Conservation (phyloP, 441 rosid genomes). For the Bocquillonia castaneifolia region DNA sequence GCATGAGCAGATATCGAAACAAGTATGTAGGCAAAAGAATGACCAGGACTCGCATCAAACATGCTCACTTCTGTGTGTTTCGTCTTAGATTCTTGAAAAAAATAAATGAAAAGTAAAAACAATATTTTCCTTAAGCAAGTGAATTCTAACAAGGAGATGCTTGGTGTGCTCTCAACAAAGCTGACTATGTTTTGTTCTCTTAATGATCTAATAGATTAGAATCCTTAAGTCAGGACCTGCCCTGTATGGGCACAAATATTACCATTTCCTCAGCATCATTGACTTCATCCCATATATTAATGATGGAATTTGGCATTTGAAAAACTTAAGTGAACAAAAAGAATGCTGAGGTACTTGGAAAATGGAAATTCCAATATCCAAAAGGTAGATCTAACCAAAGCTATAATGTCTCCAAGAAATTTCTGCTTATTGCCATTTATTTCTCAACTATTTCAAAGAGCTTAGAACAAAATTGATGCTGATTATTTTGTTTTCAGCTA, state of each 20-base stretch:
- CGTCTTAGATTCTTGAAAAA: background rate
- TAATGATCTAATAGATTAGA: too few species aligned
- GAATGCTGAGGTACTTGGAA: background rate
- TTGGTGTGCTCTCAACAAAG: background rate
- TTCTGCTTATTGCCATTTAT: background rate
- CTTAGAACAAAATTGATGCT: background rate
- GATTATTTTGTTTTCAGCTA: background rate
- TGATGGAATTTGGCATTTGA: background rate
- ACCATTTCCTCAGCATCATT: background rate
- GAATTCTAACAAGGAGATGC: background rate
- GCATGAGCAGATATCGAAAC: background rate
- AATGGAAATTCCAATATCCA: background rate
- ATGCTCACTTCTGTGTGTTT: background rate
- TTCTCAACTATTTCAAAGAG: background rate
- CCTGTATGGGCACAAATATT: too few species aligned
- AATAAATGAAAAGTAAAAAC: background rate
- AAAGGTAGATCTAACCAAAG: background rate
- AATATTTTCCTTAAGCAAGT: background rate
- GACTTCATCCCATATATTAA: background rate
- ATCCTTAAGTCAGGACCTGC: too few species aligned
- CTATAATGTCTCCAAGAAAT: background rate
- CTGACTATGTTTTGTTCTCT: too few species aligned
- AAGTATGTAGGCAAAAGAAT: background rate
- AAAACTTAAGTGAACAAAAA: background rate
- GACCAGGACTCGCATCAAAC: too few species aligned